phyloP scores from a whole-genome alignment of 2,329 filamentous ascomycete species.

The Fusarium sambucinum region DNA sequence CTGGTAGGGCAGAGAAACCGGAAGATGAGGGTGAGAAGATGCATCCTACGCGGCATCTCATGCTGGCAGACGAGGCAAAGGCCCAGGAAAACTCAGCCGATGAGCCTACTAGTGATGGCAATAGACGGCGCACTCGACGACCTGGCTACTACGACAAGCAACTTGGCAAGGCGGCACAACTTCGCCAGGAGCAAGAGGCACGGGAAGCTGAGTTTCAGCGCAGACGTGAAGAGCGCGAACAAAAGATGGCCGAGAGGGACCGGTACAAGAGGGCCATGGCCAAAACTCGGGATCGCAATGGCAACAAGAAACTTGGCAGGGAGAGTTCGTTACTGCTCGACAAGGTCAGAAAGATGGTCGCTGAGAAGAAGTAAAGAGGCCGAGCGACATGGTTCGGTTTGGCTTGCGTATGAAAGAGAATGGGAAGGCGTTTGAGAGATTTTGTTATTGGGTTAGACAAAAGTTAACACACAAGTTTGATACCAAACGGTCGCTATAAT shows the following conservation, averaged over 20 bases:
- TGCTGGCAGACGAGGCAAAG: slow-evolving; percentile 56
- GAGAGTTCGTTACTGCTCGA: slow-evolving; percentile 84
- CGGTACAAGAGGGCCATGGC: slow-evolving; percentile 76
- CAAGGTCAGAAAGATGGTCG: slow-evolving; percentile 80
- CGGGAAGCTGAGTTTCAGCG: slow-evolving; percentile 58
- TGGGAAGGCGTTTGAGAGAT: slow-evolving; percentile 30
- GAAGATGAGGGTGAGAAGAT: slow-evolving; percentile 47
- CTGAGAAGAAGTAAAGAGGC: slow-evolving; percentile 47
- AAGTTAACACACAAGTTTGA: slow-evolving; percentile 29
- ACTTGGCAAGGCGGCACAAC: slow-evolving; percentile 60
- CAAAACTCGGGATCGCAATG: slow-evolving; percentile 79
- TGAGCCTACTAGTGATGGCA: slow-evolving; percentile 48
- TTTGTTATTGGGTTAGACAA: slow-evolving; percentile 36
- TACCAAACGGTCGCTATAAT: slow-evolving; percentile 24
- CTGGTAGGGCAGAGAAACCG: slow-evolving; percentile 25
- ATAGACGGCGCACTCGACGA: slow-evolving; percentile 53
- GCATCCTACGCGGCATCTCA: slow-evolving; percentile 56
- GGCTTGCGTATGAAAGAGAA: background rate
- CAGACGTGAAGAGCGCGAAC: slow-evolving; percentile 72
- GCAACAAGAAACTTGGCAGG: slow-evolving; percentile 82
- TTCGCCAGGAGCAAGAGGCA: slow-evolving; percentile 58
- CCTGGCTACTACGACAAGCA: slow-evolving; percentile 76
- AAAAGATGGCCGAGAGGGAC: slow-evolving; percentile 73
- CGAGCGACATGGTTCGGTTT: background rate
- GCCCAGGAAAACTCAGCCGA: slow-evolving; percentile 49